Evolutionary conservation across 1,139 yeast genomes (phyloP).

Genomic region (Zhuliangozyma parablackwelliae): DNA sequence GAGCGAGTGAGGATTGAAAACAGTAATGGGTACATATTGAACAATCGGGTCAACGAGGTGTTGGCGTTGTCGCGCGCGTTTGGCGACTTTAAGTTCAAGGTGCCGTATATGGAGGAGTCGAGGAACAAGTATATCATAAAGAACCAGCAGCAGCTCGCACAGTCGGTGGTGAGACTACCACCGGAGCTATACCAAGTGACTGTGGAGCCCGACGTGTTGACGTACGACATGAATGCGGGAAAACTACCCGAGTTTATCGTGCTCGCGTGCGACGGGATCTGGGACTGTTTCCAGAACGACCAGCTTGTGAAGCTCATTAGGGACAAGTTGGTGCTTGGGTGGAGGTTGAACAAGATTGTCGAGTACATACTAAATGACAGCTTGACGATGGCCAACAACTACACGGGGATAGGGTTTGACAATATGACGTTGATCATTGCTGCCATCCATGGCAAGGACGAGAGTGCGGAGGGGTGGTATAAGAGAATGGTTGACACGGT

Average conservation of each 20-base stretch:
- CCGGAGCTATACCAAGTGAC: conserved; percentile 52
- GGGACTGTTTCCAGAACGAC: conserved; percentile 70
- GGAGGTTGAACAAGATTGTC: conserved; percentile 54
- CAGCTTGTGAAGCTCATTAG: conserved; percentile 52
- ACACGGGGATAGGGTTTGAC: conserved; percentile 77
- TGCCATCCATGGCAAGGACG: conserved; percentile 46
- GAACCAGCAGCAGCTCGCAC: conserved; percentile 12
- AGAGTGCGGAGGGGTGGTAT: conserved; percentile 55
- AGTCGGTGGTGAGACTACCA: conserved; percentile 23
- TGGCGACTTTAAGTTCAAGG: conserved; percentile 69
- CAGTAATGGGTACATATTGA: conserved; percentile 66
- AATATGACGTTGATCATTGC: conserved; percentile 71
- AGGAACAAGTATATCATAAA: conserved; percentile 23
- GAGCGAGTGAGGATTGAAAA: conserved; percentile 70
- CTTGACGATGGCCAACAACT: conserved; percentile 65
- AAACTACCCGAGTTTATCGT: conserved; percentile 58
- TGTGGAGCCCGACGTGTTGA: conserved; percentile 65
- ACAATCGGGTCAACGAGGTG: conserved; percentile 69
- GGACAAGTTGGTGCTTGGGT: conserved; percentile 53
- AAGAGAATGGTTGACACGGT: conserved; percentile 45
- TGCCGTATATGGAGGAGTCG: conserved; percentile 36
- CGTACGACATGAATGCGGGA: conserved; percentile 40
- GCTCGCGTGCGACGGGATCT: conserved; percentile 74
- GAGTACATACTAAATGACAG: conserved; percentile 62
- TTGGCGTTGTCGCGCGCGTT: conserved; percentile 72